phyloP scores from a whole-genome alignment of 768 basidiomycete genomes.

The Pluteus cervinus region DNA sequence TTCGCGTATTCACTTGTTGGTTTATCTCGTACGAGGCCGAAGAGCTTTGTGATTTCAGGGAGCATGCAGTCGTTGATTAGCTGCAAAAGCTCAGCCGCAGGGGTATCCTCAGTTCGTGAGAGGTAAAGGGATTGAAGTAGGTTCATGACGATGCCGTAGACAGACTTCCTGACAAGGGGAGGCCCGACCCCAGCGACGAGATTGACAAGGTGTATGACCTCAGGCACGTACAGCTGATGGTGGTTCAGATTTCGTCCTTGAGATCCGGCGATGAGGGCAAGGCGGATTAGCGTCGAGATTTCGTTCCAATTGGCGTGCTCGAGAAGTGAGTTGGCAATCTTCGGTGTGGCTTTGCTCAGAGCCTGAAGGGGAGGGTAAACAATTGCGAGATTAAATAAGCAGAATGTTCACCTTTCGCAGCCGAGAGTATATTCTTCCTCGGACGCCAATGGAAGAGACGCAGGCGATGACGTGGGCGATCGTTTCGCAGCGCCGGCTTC shows the following conservation, averaged over 20 bases:
- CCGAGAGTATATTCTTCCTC: constrained; percentile 73
- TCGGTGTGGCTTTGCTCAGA: constrained; percentile 65
- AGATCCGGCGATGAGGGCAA: constrained; percentile 68
- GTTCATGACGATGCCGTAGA: constrained; percentile 80
- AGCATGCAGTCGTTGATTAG: constrained; percentile 58
- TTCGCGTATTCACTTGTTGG: constrained; percentile 64
- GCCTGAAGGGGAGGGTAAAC: constrained; percentile 34
- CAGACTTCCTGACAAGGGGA: constrained; percentile 66
- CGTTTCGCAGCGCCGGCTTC: constrained; percentile 67
- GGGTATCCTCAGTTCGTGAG: constrained; percentile 52
- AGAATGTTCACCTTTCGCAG: constrained; percentile 77
- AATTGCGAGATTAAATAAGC: constrained; percentile 8
- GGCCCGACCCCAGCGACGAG: constrained; percentile 75
- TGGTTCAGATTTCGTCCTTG: constrained; percentile 56
- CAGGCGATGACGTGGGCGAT: constrained; percentile 70
- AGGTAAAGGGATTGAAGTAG: constrained; percentile 72
- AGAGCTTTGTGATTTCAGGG: constrained; percentile 54
- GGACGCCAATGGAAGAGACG: constrained; percentile 68
- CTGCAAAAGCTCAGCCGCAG: constrained; percentile 50
- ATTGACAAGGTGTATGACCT: constrained; percentile 74
- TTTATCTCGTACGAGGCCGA: constrained; percentile 63
- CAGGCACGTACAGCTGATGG: constrained; percentile 77
- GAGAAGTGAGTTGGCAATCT: constrained; percentile 53
- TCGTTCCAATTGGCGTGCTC: constrained; percentile 79
- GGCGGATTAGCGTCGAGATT: constrained; percentile 71